Evolutionary conservation across 495 filamentous ascomycete genomes (phyloP).

Genomic region (Daldinia vernicosa): DNA sequence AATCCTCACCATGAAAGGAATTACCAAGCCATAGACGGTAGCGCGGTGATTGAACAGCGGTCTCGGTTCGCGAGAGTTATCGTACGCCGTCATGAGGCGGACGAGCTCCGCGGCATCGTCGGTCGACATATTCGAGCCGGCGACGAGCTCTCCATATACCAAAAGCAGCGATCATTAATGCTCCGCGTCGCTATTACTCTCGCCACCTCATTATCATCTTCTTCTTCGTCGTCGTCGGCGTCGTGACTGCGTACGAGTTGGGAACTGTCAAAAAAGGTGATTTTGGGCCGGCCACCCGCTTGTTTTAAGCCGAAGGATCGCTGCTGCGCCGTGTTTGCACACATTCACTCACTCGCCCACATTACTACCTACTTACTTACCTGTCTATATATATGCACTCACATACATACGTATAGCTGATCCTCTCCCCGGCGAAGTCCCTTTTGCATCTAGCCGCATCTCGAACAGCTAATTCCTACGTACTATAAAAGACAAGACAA

Average conservation of each 20-base stretch:
- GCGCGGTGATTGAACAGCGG: slow-evolving; percentile 24
- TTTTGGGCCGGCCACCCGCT: neutral
- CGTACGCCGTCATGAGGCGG: slow-evolving; percentile 39
- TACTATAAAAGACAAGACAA: neutral
- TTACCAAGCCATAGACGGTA: slow-evolving; percentile 35
- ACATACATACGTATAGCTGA: neutral
- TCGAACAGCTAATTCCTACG: neutral
- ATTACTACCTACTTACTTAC: neutral
- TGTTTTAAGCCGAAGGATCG: slow-evolving; percentile 13
- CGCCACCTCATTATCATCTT: neutral
- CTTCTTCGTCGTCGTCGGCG: neutral
- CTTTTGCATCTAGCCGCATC: neutral
- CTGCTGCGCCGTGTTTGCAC: slow-evolving; percentile 7
- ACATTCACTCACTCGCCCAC: neutral
- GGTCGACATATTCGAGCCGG: slow-evolving; percentile 24
- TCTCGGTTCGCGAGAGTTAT: slow-evolving; percentile 38
- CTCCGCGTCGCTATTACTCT: too few species aligned
- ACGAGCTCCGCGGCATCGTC: slow-evolving; percentile 13
- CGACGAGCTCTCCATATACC: neutral
- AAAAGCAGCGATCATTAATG: too few species aligned
- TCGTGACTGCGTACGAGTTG: neutral
- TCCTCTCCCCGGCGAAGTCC: neutral
- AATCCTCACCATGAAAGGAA: slow-evolving; percentile 41
- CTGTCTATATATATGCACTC: neutral
- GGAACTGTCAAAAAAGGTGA: neutral